Base-by-base conservation (phyloP, 805 yeast genomes). In the Yarrowia yakushimensis region DNA sequence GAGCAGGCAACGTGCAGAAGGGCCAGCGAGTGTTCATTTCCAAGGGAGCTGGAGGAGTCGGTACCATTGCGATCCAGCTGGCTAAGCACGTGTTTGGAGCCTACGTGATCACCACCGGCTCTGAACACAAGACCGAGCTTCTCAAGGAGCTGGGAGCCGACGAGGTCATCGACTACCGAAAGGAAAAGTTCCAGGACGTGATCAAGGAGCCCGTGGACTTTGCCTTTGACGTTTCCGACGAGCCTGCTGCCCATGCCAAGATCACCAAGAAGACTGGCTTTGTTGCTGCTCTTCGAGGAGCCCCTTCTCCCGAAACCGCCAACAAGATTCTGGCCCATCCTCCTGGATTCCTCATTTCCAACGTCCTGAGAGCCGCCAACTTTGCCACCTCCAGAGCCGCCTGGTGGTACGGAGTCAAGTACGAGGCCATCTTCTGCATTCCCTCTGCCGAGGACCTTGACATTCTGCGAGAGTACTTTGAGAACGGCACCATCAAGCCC, bases 91-190 rank as follows among this genome's bases (percentile, higher is more conserved):
- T 68, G 17, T 63, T 52, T 42, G 68, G 66, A 22, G 64, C 59
- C 1, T 60, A 64, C 37, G 68, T 68, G 23, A 63, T 64, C 30
- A 55, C 67, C 15, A 65, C 70, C 1, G 67, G 67, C 2, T 68
- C 70, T n/a, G 67, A 69, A 0, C 20, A 57, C 22, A 68, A 68
- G 60, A 60, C 65, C 3, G 62, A 52, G 4, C 62, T 50, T 22
- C 60, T 64, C 27, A 60, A 66, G 12, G 30, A 55, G 36, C 41
- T 63, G 9, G 52, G 68, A 17, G 69, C 69, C 22, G 64, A 52
- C 10, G 64, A 66, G 12, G 68, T 66, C 15, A 65, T 68, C 45
- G 69, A 68, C 55, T 68, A 68, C 62, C 62, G 65, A 41, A 67
- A 63, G 45, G 43, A 52, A 27, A 65, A 64, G 31, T 63, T 66